phyloP scores from a whole-genome alignment of 176 grass and related monocot genomes.

The Rhipidocladum racemiflorum region DNA sequence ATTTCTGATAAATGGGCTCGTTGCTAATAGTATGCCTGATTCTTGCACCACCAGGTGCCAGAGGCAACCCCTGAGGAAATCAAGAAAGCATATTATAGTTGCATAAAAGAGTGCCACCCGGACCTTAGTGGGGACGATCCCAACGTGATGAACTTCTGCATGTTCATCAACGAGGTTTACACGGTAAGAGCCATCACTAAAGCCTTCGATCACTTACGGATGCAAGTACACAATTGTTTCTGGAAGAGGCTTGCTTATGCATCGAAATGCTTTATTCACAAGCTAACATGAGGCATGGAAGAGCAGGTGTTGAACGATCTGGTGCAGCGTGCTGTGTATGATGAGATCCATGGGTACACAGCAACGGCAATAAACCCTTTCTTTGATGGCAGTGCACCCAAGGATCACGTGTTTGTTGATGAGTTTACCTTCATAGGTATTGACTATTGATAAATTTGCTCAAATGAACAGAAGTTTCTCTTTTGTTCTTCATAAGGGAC shows the following conservation, averaged over 20 bases:
- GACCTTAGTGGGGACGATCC: slow-evolving; percentile 74
- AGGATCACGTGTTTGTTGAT: slow-evolving; percentile 79
- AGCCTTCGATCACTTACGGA: not conserved
- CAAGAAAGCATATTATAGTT: slow-evolving; percentile 87
- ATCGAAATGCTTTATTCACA: slow-evolving; percentile 5
- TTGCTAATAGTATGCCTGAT: slow-evolving; percentile 9
- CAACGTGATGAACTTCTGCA: slow-evolving; percentile 76
- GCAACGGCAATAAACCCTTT: slow-evolving; percentile 82
- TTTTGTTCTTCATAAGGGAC: not conserved
- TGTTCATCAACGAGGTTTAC: slow-evolving; percentile 96
- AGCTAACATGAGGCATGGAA: slow-evolving; percentile 41
- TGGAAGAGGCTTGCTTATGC: not conserved
- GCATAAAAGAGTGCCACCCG: slow-evolving; percentile 91
- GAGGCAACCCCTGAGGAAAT: slow-evolving; percentile 91
- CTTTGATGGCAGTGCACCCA: slow-evolving; percentile 69
- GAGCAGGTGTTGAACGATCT: slow-evolving; percentile 84
- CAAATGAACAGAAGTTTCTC: not conserved
- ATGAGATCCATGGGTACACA: slow-evolving; percentile 83
- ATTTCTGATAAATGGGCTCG: not conserved
- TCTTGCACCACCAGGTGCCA: slow-evolving; percentile 47
- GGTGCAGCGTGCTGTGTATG: slow-evolving; percentile 71
- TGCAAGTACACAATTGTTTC: not conserved
- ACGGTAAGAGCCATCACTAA: slow-evolving; percentile 35
- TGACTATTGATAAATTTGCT: not conserved
- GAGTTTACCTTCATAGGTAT: slow-evolving; percentile 95